Conservation (phyloP, 2,329 filamentous ascomycete species). For the Colletotrichum agaves region DNA sequence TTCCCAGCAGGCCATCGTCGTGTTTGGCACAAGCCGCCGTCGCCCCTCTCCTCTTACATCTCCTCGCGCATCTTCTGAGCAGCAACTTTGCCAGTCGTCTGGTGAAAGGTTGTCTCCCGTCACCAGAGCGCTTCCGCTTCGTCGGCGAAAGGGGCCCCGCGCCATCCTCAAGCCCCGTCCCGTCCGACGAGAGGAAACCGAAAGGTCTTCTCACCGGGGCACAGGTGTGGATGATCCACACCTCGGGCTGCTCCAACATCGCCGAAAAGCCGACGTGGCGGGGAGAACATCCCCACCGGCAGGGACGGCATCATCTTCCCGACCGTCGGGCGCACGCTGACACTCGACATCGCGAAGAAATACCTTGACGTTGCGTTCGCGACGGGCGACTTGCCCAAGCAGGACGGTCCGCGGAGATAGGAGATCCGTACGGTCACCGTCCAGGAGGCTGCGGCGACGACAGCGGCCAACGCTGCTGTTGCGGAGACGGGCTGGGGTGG, state of each 20-base stretch:
- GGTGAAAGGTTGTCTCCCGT: too few relatives aligned
- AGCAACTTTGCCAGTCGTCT: too few relatives aligned
- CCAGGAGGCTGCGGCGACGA: conserved; percentile 32
- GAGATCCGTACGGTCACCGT: conserved; percentile 24
- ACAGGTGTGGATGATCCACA: conserved; percentile 38
- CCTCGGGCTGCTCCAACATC: conserved; percentile 38
- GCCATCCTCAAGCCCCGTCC: background rate
- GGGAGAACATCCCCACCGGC: conserved; percentile 13
- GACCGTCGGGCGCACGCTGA: conserved; percentile 10
- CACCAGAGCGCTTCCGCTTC: too few relatives aligned
- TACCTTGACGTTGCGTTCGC: conserved; percentile 37
- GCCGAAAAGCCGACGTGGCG: conserved; percentile 32
- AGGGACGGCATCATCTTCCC: conserved; percentile 30
- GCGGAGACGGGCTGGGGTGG: conserved; percentile 33
- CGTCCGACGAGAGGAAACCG: background rate
- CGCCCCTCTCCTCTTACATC: too few relatives aligned
- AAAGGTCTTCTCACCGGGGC: conserved; percentile 32
- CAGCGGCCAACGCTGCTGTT: conserved; percentile 24
- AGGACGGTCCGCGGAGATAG: conserved; percentile 9
- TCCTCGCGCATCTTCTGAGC: too few relatives aligned
- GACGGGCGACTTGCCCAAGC: conserved; percentile 28
- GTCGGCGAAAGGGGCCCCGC: background rate
- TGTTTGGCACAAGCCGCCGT: too few relatives aligned
- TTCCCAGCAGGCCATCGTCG: too few relatives aligned
- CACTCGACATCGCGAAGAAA: conserved; percentile 21